Evolutionary conservation across 495 filamentous ascomycete species (phyloP), one percentile per base, ranked within the genome.

Genomic region (Pseudotulostoma volvatum): DNA sequence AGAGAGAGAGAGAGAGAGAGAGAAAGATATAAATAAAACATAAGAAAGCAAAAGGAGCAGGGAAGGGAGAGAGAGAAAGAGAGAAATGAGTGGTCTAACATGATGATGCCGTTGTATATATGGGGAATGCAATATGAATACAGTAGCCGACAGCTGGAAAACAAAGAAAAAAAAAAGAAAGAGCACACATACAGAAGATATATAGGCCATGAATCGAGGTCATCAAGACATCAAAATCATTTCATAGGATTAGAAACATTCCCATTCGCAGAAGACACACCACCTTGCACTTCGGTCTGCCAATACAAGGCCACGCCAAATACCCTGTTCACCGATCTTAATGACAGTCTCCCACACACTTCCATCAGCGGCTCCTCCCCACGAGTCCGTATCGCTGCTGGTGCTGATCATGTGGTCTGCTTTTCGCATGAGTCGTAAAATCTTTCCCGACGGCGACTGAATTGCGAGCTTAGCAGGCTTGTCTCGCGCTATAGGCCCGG

Each of bases 211-310:
- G n/a, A n/a, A n/a, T n/a, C n/a, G n/a, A n/a, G n/a, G n/a, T n/a
- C n/a, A n/a, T n/a, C n/a, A n/a, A n/a, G n/a, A n/a, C n/a, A n/a
- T n/a, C n/a, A n/a, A n/a, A n/a, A n/a, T n/a, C n/a, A n/a, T n/a
- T n/a, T n/a, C 23, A 11, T 28, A 33, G 33, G 33, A 25, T 61
- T 48, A 79, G 37, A 68, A 58, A 56, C 74, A 76, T 43, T 83
- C 74, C 90, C 90, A 99, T 63, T 99, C 90, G 18, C 80, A 88
- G 64, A 93, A 99, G 16, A 99, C 90, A 60, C 92, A 96, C 90
- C 90, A 99, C 44, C 90, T 68, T 7, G 88, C 92, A 43, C 82
- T 95, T 38, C 90, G 71, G 66, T 99, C 90, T 9, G 90, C 90
- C 14, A 99, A 68, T 44, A 99, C 90, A 38, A 99, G 59, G 1